Evolutionary conservation across 1,284 basidiomycete genomes (phyloP).

Genomic region (Apiotrichum sp.): DNA sequence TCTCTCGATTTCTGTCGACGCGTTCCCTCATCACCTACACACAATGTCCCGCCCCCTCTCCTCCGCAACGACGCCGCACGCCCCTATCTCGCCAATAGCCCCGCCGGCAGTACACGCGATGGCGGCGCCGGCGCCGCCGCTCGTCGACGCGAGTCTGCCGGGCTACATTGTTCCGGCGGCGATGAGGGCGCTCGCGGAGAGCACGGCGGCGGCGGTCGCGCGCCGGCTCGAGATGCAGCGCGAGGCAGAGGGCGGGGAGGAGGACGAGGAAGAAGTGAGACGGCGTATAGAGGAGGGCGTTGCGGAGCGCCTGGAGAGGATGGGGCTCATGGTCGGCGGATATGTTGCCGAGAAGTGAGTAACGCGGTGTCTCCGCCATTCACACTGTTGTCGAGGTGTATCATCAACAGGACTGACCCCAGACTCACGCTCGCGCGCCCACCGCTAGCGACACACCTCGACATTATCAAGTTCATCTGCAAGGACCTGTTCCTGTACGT

Average conservation of each 20-base stretch:
- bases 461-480: slow-evolving; percentile 90
- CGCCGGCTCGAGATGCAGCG: slow-evolving; percentile 31
- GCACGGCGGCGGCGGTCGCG: slow-evolving; percentile 62
- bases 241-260: slow-evolving; percentile 17
- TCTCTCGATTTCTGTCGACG: not conserved
- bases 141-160: slow-evolving; percentile 68
- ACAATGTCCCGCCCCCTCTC: slow-evolving; percentile 26
- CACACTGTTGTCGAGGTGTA: no score
- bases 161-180: slow-evolving; percentile 79
- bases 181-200: slow-evolving; percentile 63
- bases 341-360: slow-evolving; percentile 76
- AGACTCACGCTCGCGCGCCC: slow-evolving; percentile 70
- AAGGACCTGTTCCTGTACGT: slow-evolving; percentile 65
- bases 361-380: no score
- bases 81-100: slow-evolving; percentile 30
- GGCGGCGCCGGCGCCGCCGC: slow-evolving; percentile 40
- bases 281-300: slow-evolving; percentile 67
- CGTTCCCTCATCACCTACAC: not conserved
- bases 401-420: slow-evolving; percentile 6
- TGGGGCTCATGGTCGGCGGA: slow-evolving; percentile 79
- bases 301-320: slow-evolving; percentile 64
- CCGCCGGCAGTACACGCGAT: slow-evolving; percentile 39
- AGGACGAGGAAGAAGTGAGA: slow-evolving; percentile 33
- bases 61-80: slow-evolving; percentile 27
- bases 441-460: slow-evolving; percentile 73